These are phyloP conservation scores for Cutaneotrichosporon dermatis DNA, from an alignment of 1,284 basidiomycete genomes.

Conservation along the genomic window DNA sequence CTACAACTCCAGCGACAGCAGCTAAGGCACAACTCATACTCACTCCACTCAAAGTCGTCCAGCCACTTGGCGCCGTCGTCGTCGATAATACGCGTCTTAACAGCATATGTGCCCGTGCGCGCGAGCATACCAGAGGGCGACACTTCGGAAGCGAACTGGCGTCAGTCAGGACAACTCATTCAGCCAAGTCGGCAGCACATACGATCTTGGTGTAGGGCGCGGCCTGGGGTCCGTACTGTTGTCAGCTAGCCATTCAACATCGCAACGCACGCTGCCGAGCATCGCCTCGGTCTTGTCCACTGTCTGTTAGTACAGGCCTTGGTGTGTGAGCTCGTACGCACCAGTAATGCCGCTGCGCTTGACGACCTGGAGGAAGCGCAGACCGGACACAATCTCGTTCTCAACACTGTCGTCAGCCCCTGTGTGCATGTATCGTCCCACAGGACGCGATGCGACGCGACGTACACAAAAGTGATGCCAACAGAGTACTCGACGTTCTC, in stretches of 20 bases:
- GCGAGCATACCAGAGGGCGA: conserved; percentile 56
- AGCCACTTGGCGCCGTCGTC: conserved; percentile 51
- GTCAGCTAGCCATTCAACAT: background rate
- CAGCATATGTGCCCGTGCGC: conserved; percentile 52
- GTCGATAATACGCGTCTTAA: conserved; percentile 53
- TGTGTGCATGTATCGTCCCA: conserved; percentile 5
- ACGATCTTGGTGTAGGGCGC: conserved; percentile 50
- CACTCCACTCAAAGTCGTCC: conserved; percentile 50
- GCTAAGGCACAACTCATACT: conserved; percentile 10
- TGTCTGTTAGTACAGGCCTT: conserved; percentile 7
- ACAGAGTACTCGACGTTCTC: conserved; percentile 58
- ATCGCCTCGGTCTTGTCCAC: conserved; percentile 50
- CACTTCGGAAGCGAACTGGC: conserved; percentile 49
- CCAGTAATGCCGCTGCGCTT: conserved; percentile 49
- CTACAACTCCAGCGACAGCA: background rate
- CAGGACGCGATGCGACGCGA: too few relatives aligned
- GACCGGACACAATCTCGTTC: conserved; percentile 53
- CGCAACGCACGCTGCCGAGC: conserved; percentile 48
- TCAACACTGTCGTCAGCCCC: conserved; percentile 36
- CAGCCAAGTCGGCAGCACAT: conserved; percentile 14
- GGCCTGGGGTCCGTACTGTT: conserved; percentile 49
- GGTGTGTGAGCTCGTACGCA: conserved; percentile 12
- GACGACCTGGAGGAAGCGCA: conserved; percentile 55
- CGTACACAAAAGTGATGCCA: conserved; percentile 50
- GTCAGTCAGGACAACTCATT: conserved; percentile 2